Evolutionary conservation across 352 stramenopile species (phyloP), one percentile per base, ranked within the genome.

Genomic region (Phytophthora melonis): DNA sequence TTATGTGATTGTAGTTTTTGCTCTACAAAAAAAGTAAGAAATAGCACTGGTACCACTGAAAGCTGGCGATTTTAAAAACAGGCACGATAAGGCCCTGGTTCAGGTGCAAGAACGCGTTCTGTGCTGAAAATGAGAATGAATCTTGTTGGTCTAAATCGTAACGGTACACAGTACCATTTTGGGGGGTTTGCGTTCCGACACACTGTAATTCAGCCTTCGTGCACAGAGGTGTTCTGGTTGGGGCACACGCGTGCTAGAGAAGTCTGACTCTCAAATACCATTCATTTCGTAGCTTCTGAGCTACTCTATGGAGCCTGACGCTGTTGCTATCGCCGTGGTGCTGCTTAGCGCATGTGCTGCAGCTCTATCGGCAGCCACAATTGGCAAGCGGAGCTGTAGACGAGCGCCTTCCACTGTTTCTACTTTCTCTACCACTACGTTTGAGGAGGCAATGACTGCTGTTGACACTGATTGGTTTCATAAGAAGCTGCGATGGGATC

Each of bases 401-500:
- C 56, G 56, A 14, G 10, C 36, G 19, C 34, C 34, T 27, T 21
- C 56, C 36, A 55, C 32, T 18, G 34, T 61, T n/a, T 63, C 53
- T 53, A 55, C 32, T 18, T 19, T 61, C 11, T 63, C 53, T 53
- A 70, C 53, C 10, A 58, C 63, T 59, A 70, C 30, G 63, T 71
- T 25, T 25, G 23, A 25, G 23, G 23, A 25, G 23, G 23, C 23
- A 25, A 25, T 25, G 23, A 2, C 23, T 25, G 23, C 23, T 25
- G 23, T 25, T 25, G 23, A 25, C 23, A 25, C 23, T 25, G 23
- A 25, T 25, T 69, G 66, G 41, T 74, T 69, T 63, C 58, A 58
- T 27, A 66, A 68, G 53, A 73, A 69, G 25, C 21, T 72, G 47
- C 34, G 45, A 25, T 77, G 70, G 39, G 53, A 63, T 43, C 58